A percentile compares a stretch with the other conserved stretches of the same genome.
phyloP scores from a whole-genome alignment of 345 rosid species.

The Carallia pectinifolia region DNA sequence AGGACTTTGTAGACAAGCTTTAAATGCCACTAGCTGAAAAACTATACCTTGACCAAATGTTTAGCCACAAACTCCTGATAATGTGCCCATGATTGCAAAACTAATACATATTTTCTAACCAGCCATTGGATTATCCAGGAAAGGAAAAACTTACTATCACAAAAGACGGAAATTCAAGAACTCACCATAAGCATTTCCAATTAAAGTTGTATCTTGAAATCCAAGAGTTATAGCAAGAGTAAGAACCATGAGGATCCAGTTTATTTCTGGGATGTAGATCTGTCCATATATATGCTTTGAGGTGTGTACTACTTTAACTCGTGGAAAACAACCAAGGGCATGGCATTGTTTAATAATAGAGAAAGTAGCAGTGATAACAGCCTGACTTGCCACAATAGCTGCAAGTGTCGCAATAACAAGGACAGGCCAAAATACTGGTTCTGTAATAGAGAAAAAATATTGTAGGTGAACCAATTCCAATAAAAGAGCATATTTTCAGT shows the following conservation, averaged over 20 bases:
- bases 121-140: not conserved
- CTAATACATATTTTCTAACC: not conserved
- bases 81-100: not conserved
- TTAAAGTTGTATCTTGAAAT: constrained; percentile 66
- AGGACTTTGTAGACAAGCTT: not conserved
- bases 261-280: constrained; percentile 93
- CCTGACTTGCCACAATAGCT: constrained; percentile 89
- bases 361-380: constrained; percentile 83
- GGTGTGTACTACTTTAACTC: constrained; percentile 93
- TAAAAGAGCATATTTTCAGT: not conserved
- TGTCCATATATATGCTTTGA: constrained; percentile 80
- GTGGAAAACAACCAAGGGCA: constrained; percentile 95
- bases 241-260: constrained; percentile 93
- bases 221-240: constrained; percentile 81
- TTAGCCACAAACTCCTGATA: not conserved
- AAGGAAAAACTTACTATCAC: not conserved
- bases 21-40: not conserved
- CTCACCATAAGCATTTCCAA: constrained; percentile 95
- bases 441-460: constrained; percentile 43
- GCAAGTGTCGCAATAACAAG: constrained; percentile 89
- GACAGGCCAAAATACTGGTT: constrained; percentile 78
- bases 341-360: constrained; percentile 88
- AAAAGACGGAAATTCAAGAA: not conserved
- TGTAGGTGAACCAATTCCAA: constrained; percentile 20
- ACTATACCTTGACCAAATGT: not conserved